A percentile compares a stretch with the other conserved stretches of the same genome.
phyloP scores from a whole-genome alignment of 108 stramenopile genomes.

The Stephanodiscus triporus region DNA sequence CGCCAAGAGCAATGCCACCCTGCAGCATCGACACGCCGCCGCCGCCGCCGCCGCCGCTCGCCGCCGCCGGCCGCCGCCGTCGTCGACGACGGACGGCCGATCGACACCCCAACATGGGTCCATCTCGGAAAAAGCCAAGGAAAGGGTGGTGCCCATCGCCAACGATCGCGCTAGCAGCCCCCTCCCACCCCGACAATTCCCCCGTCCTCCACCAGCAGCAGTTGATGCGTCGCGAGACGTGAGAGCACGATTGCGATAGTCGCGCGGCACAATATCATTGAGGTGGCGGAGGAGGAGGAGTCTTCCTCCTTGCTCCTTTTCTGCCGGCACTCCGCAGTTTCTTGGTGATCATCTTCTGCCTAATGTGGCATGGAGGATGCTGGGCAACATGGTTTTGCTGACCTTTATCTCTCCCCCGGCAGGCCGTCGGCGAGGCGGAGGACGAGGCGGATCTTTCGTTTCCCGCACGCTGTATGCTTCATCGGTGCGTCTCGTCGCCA shows the following conservation, averaged over 20 bases:
- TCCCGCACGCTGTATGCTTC: too few relatives aligned
- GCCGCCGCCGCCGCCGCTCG: background rate
- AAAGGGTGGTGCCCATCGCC: constrained; percentile 36
- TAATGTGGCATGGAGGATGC: constrained; percentile 31
- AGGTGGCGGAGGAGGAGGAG: background rate
- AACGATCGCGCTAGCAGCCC: constrained; percentile 23
- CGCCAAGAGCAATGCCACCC: constrained; percentile 32
- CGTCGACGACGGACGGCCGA: background rate
- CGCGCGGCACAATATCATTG: background rate
- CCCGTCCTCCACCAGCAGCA: constrained; percentile 31
- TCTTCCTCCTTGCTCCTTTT: background rate
- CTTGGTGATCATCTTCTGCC: constrained; percentile 9
- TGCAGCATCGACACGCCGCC: constrained; percentile 36
- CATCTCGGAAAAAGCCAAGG: constrained; percentile 2
- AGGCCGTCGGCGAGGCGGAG: too few relatives aligned
- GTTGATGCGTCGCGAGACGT: background rate
- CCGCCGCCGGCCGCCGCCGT: too few relatives aligned
- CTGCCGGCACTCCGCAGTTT: background rate
- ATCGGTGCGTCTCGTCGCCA: too few relatives aligned
- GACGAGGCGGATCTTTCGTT: too few relatives aligned
- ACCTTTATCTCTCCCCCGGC: too few relatives aligned
- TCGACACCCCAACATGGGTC: background rate
- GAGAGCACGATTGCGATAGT: background rate
- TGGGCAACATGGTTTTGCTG: constrained; percentile 2
- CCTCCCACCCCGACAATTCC: background rate